These are phyloP conservation scores for Cryptosporidium viatorum DNA, from an alignment of 169 alveolate species.

Conservation along the genomic window DNA sequence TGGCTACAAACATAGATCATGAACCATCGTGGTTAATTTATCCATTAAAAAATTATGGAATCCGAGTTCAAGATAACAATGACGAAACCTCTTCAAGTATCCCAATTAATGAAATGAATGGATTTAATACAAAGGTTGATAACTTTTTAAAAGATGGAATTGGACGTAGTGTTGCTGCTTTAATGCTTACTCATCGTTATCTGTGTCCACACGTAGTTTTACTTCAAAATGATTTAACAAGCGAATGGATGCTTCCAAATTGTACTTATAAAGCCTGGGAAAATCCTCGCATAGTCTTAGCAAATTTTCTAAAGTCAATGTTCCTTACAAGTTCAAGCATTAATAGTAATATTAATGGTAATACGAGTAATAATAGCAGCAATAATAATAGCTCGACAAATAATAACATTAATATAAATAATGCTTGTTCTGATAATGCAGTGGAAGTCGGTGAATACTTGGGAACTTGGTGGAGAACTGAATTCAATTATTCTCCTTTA, in stretches of 20 bases:
- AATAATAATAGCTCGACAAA: background rate
- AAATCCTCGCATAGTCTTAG: slow-evolving; percentile 79
- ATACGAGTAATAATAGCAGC: background rate
- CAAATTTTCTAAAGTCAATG: slow-evolving; percentile 62
- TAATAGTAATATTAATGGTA: background rate
- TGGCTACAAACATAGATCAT: slow-evolving; percentile 29
- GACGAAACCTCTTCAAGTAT: background rate
- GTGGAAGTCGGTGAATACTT: slow-evolving; percentile 80
- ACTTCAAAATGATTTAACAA: slow-evolving; percentile 76
- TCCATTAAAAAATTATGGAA: slow-evolving; percentile 70
- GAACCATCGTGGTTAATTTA: slow-evolving; percentile 69
- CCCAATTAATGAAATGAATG: slow-evolving; percentile 55
- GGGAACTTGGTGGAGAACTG: slow-evolving; percentile 83
- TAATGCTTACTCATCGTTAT: slow-evolving; percentile 78
- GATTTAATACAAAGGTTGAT: slow-evolving; percentile 64
- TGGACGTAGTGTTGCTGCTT: slow-evolving; percentile 79
- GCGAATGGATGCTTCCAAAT: slow-evolving; percentile 77
- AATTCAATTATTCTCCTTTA: slow-evolving; percentile 77
- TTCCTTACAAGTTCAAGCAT: slow-evolving; percentile 23
- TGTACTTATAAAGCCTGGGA: slow-evolving; percentile 81
- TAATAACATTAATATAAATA: slow-evolving; percentile 14
- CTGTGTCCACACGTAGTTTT: slow-evolving; percentile 79
- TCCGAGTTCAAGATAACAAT: slow-evolving; percentile 46
- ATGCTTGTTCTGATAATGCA: slow-evolving; percentile 51
- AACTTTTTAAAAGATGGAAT: slow-evolving; percentile 76